Base-by-base conservation (phyloP, 2,329 filamentous ascomycete genomes). In the Hortaea werneckii region DNA sequence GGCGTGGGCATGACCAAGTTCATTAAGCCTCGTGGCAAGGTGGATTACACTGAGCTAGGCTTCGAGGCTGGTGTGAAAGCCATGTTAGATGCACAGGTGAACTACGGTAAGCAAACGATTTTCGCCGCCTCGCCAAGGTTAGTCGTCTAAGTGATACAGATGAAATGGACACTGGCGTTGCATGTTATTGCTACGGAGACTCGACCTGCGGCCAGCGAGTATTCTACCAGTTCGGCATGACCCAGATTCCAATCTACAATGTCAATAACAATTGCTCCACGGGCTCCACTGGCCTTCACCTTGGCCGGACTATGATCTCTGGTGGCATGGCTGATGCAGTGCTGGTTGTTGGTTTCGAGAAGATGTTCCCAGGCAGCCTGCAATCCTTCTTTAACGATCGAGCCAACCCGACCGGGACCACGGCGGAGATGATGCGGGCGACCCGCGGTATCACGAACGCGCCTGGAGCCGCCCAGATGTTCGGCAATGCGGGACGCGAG, bases 1-100 rank as follows among this genome's bases (percentile, higher is more conserved):
- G 90, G 90, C 73, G 92, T 96, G 57, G 90, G 90, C 72, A 92
- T 96, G 87, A 96, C 90, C 71, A 94, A 94, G 70, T 96, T 96
- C 78, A 90, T 95, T 78, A 95, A 95, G 74, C 89, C 89, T 37
- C 80, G 89, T 46, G 87, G 87, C 64, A 90, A 90, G 65, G 85
- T 94, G 54, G 88, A 95, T 71, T 95, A 95, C 71, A 87, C 87
- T 6, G 89, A 95, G 64, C 80, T 95, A 26, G 89, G 89, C 46
- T 95, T 89, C 66, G 89, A 95, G 68, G 88, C 88, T 8, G 87
- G 87, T 56, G 75, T 92, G 64, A 94, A 94, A 68, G 87, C 87
- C 41, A 80, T 94, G 75, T 68, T 82, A 12, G 78, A 80, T 65
- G 87, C 87, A 2, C 83, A 94, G 52, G 87, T 96, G 75, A 94